Conservation (phyloP, 176 grass and related monocot genomes). For the Musa troglodytarum region DNA sequence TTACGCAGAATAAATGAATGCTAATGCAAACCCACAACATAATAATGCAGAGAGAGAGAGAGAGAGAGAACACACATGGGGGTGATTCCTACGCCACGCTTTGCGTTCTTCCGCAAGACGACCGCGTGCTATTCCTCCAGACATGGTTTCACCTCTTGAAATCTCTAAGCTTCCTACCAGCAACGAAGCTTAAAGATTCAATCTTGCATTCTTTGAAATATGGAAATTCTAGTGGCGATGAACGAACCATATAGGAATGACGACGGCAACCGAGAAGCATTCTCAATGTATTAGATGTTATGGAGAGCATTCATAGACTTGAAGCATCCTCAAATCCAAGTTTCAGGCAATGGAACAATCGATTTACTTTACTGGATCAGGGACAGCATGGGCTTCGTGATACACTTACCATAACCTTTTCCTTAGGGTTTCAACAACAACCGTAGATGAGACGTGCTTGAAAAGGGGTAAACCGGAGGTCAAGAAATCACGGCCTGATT, state of each 20-base stretch:
- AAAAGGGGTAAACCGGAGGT: not conserved
- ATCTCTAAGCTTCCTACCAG: not conserved
- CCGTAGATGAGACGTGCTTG: no score
- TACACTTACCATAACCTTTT: not conserved
- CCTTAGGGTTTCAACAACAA: no score
- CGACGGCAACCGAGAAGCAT: no score
- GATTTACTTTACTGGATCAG: not conserved
- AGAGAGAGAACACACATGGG: constrained; percentile 43
- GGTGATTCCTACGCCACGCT: constrained; percentile 92
- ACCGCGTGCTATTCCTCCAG: constrained; percentile 73
- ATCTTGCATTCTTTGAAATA: not conserved
- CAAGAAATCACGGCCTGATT: not conserved
- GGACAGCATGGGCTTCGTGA: not conserved
- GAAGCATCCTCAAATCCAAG: not conserved
- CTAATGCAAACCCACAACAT: constrained; percentile 6
- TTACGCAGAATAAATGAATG: not conserved
- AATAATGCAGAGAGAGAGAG: not conserved
- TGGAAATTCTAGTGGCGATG: not conserved
- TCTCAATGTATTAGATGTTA: not conserved
- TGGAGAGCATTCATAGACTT: not conserved
- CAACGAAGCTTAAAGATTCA: not conserved
- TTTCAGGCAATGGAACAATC: not conserved
- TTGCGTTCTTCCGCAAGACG: constrained; percentile 96
- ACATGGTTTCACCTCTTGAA: constrained; percentile 27
- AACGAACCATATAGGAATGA: not conserved